Base-by-base conservation (phyloP, 2,329 filamentous ascomycete species). In the Clonostachys sp. region DNA sequence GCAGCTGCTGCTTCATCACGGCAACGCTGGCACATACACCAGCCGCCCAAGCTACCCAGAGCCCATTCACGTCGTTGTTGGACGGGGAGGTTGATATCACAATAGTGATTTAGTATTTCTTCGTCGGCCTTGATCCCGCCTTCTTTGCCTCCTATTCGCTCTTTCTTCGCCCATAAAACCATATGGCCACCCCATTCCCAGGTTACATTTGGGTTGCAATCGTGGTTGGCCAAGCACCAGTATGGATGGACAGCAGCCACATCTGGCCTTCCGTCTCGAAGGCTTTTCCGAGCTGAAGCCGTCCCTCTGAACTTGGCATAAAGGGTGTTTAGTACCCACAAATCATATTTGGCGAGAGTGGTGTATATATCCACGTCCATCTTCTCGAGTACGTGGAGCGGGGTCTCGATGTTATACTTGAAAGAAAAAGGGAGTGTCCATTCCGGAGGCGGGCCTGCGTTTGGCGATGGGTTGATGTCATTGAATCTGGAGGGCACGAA, bases 221-320 rank as follows among this genome's bases (percentile, higher is more conserved):
- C 90, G 64, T 99, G 94, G 60, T 99, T 99, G 30, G 92, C 91
- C 33, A 97, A 75, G 67, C 91, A 97, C 91, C 94, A 99, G 56
- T 95, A 83, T 3, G 92, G 91, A 68, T 97, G 91, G 30, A 97
- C 91, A 30, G 92, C 92, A 30, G 89, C 90, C 5, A 96, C 87
- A 58, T 97, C 94, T 0, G 94, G 92, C 10, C 89, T 82, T 4
- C 91, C 89, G 52, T 92, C 88, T 56, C 80, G 80, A 0, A 77
- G 78, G 51, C 81, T 90, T 55, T 94, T 85, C 38, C 89, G 81
- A 5, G 91, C 92, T 3, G 90, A 95, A 0, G 94, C 94, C 0
- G 91, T 96, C 45, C 90, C 94, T 20, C 94, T 82, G 65, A 96
- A 95, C 64, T 97, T 97, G 54, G 88, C 83, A 64, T 92, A 95